These are phyloP conservation scores for Grosmannia penicillata DNA, from an alignment of 2,329 filamentous ascomycete genomes.

Conservation along the genomic window DNA sequence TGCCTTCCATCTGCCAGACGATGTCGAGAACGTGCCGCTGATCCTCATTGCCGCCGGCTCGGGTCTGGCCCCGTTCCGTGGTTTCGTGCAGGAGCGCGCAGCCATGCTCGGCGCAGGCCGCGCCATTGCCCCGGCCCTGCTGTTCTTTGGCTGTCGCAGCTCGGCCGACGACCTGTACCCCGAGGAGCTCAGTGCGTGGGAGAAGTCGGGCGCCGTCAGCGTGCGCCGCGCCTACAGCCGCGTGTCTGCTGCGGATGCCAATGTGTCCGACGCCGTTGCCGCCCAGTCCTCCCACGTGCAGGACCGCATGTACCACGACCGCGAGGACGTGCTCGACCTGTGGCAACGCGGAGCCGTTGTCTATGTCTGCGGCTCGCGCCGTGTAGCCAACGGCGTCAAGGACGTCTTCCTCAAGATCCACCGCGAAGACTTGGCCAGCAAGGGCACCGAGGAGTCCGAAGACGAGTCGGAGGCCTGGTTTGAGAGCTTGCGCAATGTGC, in stretches of 20 bases:
- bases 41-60: conserved; percentile 25
- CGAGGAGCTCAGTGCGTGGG: conserved; percentile 44
- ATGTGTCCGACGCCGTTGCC: conserved; percentile 24
- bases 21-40: conserved; percentile 29
- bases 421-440: conserved; percentile 17
- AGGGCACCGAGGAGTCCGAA: conserved; percentile 15
- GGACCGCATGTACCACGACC: conserved; percentile 32
- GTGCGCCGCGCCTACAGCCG: conserved; percentile 46
- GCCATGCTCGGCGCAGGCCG: conserved; percentile 33
- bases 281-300: conserved; percentile 22
- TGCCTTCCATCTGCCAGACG: conserved; percentile 33
- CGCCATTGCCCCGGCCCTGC: conserved; percentile 41
- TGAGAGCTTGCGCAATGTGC: conserved; percentile 33
- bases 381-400: conserved; percentile 25
- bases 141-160: conserved; percentile 49
- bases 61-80: conserved; percentile 21
- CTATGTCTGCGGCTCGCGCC: conserved; percentile 44
- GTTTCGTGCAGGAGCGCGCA: conserved; percentile 47
- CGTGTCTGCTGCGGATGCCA: not conserved
- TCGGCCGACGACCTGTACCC: conserved; percentile 46
- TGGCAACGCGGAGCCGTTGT: conserved; percentile 30
- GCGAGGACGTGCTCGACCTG: conserved; percentile 16
- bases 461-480: conserved; percentile 31
- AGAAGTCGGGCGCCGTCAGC: conserved; percentile 41
- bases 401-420: conserved; percentile 20